phyloP scores from a whole-genome alignment of 140 eudicot species.

The Stevia rebaudiana region DNA sequence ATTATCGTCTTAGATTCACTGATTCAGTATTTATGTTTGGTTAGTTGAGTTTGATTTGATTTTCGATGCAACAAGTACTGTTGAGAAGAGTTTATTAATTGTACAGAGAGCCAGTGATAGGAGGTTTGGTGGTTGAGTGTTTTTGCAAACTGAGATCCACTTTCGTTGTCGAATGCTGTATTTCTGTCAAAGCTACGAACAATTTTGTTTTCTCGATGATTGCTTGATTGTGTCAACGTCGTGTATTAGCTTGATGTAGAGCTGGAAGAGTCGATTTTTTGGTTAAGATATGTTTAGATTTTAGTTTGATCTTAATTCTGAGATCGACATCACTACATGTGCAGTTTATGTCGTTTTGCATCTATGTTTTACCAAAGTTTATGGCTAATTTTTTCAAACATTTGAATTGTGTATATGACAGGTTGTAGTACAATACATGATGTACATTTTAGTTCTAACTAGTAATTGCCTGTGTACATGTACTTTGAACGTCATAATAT shows the following conservation, averaged over 20 bases:
- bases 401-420: not conserved
- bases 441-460: not conserved
- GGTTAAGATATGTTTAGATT: not conserved
- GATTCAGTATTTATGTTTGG: conserved; percentile 5
- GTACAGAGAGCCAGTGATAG: not conserved
- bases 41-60: conserved; percentile 6
- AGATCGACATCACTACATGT: not conserved
- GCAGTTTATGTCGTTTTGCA: not conserved
- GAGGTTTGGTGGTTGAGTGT: conserved; percentile 2
- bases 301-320: not conserved
- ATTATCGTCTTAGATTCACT: conserved; percentile 10
- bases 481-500: not conserved
- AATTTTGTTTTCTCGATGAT: conserved; percentile 11
- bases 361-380: not conserved
- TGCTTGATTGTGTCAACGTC: not conserved
- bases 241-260: conserved; percentile 1
- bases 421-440: not conserved
- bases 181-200: not conserved
- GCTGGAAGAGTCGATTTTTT: not conserved
- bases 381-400: not conserved
- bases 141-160: not conserved
- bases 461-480: not conserved
- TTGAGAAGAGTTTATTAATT: not conserved
- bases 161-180: conserved; percentile 10
- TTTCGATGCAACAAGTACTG: not conserved